Evolutionary conservation across 2,329 filamentous ascomycete genomes (phyloP), one percentile per base, ranked within the genome.

Genomic region (Pseudocercospora crystallina): DNA sequence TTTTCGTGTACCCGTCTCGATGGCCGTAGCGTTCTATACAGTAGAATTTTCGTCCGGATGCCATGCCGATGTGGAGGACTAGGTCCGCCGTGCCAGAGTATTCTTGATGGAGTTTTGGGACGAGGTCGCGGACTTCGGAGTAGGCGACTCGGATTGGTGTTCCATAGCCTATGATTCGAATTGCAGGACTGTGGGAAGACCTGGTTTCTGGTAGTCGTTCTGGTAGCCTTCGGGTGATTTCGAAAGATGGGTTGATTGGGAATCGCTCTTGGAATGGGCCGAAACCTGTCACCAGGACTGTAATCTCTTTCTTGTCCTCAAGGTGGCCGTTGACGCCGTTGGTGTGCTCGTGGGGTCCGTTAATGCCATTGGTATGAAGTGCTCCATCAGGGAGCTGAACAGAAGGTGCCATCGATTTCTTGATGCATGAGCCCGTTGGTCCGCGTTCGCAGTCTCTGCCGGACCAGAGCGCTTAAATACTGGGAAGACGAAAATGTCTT

Each of bases 51-150:
- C 72, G 81, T 63, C 68, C 86, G 65, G 67, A 74, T 0, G 89
- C 87, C 80, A 95, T 90, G 56, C 90, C 90, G 44, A 95, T 86
- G 69, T 95, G 89, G 3, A 95, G 69, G 15, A 84, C 77, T 29
- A 86, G 71, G 68, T 95, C 86, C 47, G 84, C 78, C 42, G 73
- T 67, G 57, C 60, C 68, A 51, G 66, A 65, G 54, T 69, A 69
- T 42, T 73, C 67, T 7, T 63, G 59, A 72, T 89, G 82, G 5
- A 95, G 74, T 5, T 65, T 66, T 1, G 89, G 87, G 3, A 91
- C 76, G 2, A 85, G 68, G 10, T 73, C 69, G 43, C 83, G 80
- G 31, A 91, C 85, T 7, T 77, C 75, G 41, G 80, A 71, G 73
- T 95, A 95, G 59, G 79, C 81, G 43, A 92, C 88, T 29, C 80